A percentile compares a stretch with the other conserved stretches of the same genome.
Evolutionary conservation across 176 grass and related monocot genomes (phyloP).

Genomic region (Neostapfia colusana): DNA sequence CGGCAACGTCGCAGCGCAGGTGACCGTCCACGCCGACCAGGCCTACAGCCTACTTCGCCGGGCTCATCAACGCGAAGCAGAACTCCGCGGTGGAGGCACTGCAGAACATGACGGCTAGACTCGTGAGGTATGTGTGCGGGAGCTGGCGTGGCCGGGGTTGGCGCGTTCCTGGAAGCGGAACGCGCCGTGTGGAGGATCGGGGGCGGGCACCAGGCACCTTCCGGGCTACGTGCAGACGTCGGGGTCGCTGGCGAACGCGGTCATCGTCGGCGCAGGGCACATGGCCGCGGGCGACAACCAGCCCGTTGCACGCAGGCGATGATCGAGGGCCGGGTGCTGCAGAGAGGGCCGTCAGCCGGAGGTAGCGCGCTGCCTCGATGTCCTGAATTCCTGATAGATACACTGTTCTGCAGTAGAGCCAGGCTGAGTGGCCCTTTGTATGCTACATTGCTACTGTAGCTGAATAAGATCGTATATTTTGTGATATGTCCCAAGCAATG

Average conservation of each 20-base stretch:
- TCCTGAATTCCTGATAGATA: background rate
- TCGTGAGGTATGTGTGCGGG: constrained; percentile 44
- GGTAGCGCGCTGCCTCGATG: background rate
- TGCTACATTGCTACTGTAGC: no score
- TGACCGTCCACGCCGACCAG: constrained; percentile 34
- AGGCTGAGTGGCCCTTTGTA: background rate
- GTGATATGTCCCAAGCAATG: background rate
- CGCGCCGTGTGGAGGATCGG: constrained; percentile 41
- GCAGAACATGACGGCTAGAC: constrained; percentile 27
- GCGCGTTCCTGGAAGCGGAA: constrained; percentile 36
- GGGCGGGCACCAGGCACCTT: background rate
- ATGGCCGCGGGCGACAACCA: constrained; percentile 30
- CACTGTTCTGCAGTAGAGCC: background rate
- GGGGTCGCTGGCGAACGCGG: constrained; percentile 31
- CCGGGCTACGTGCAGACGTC: constrained; percentile 50
- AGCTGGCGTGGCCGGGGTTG: constrained; percentile 36
- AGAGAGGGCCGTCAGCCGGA: background rate
- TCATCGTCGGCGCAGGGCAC: constrained; percentile 36
- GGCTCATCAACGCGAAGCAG: constrained; percentile 44
- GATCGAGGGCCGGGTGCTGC: constrained; percentile 49
- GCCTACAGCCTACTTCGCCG: constrained; percentile 50
- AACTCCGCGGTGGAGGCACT: constrained; percentile 17
- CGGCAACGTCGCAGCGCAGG: constrained; percentile 47
- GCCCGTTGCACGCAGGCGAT: constrained; percentile 37
- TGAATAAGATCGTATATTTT: background rate